Base-by-base conservation (phyloP, 768 basidiomycete species). In the Pholiota molesta region DNA sequence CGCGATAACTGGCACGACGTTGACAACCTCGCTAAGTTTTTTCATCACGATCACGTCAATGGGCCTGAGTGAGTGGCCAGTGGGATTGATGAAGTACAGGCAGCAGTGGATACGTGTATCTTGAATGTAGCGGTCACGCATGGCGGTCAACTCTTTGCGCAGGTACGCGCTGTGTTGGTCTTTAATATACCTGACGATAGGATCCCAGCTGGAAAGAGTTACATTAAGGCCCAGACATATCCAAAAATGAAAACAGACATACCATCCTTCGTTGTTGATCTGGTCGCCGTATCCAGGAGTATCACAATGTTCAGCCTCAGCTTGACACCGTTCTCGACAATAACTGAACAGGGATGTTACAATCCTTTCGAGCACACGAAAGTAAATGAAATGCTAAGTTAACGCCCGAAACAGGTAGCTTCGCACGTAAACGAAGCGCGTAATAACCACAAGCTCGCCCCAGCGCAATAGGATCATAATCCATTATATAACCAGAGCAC, bases 41-140 rank as follows among this genome's bases (percentile, higher is more conserved):
- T 98, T 97, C 90, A 99, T 95, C 66, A 99, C 97, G 71, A 95
- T 95, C 51, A 99, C 90, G 70, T 99, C 97, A 70, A 99, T 95
- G 31, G 97, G 89, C 63, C 96, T 94, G 60, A 99, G 86, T 4
- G 92, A 89, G 78, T 99, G 97, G 21, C 97, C 97, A n/a, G 96
- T 97, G 21, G 97, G 97, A 77, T 91, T 96, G 83, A 99, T 95
- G 79, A 99, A 99, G 86, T 94, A 99, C 57, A 99, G 76, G 75
- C 91, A 93, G 82, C 96, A 98, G 83, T 99, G 97, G 65, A 99
- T 97, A 64, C 97, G 91, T 16, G 97, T 99, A 80, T 99, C 97
- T 73, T 92, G 92, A 70, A 99, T 99, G 80, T 95, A 93, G 59
- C 95, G 92, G 84, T 99, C 97, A 65, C 97, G 92, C 91, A 95